These are phyloP conservation scores for Kuraishia molischiana DNA, from an alignment of 805 yeast genomes.

Conservation along the genomic window DNA sequence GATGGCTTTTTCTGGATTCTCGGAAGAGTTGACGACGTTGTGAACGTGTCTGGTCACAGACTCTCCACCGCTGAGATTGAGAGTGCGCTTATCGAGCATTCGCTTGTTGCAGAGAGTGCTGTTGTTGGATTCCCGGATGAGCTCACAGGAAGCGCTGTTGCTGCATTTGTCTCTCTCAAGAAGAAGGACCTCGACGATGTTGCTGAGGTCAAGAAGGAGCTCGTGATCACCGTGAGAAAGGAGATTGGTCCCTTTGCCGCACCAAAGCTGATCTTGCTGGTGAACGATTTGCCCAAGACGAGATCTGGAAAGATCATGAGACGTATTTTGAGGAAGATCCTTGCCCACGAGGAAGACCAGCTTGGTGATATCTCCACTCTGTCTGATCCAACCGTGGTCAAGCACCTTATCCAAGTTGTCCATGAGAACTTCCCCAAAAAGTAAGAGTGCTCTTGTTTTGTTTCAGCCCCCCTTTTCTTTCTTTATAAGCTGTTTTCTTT, in stretches of 20 bases:
- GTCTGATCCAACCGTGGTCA: slow-evolving; percentile 68
- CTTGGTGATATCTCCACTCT: slow-evolving; percentile 73
- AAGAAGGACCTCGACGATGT: slow-evolving; percentile 31
- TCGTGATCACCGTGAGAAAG: slow-evolving; percentile 60
- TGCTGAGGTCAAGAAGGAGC: slow-evolving; percentile 46
- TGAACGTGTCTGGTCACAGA: slow-evolving; percentile 80
- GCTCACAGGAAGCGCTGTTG: slow-evolving; percentile 80
- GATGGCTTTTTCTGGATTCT: slow-evolving; percentile 82
- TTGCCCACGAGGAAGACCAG: slow-evolving; percentile 71
- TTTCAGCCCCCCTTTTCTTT: no score
- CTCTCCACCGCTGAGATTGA: slow-evolving; percentile 86
- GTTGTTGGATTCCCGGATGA: slow-evolving; percentile 80
- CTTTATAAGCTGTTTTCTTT: no score
- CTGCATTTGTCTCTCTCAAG: slow-evolving; percentile 72
- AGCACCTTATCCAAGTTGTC: slow-evolving; percentile 49
- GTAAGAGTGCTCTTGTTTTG: background rate
- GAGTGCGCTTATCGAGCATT: slow-evolving; percentile 69
- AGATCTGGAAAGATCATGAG: slow-evolving; percentile 86
- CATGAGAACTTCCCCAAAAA: slow-evolving; percentile 10
- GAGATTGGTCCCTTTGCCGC: slow-evolving; percentile 86
- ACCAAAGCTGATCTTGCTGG: slow-evolving; percentile 64
- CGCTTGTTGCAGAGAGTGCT: slow-evolving; percentile 66
- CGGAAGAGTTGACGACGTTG: slow-evolving; percentile 86
- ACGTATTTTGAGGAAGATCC: slow-evolving; percentile 69
- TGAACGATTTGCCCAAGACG: slow-evolving; percentile 75